These are phyloP conservation scores for Cercophora scortea DNA, from an alignment of 495 filamentous ascomycete species.

Conservation along the genomic window DNA sequence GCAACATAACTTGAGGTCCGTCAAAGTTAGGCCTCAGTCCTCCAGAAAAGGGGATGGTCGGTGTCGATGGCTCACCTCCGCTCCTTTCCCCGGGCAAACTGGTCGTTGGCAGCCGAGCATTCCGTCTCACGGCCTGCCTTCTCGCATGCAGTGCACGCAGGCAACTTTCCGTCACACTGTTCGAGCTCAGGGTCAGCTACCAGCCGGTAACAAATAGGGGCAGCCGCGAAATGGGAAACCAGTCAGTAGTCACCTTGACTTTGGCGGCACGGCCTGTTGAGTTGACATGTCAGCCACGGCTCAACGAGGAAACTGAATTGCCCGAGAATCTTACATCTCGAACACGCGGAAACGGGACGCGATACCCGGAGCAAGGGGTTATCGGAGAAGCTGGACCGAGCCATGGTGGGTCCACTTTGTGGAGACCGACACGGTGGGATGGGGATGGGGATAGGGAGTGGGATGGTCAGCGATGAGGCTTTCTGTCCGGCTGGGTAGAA, in stretches of 20 bases:
- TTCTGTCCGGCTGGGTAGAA: too few species aligned
- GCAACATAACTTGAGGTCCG: constrained; percentile 64
- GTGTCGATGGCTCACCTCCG: constrained; percentile 44
- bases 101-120: constrained; percentile 89
- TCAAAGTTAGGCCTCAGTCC: background rate
- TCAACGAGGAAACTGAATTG: background rate
- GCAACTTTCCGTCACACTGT: constrained; percentile 86
- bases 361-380: constrained; percentile 81
- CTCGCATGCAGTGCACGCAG: constrained; percentile 88
- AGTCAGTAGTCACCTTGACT: constrained; percentile 52
- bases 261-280: constrained; percentile 66
- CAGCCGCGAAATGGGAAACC: background rate
- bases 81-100: constrained; percentile 90
- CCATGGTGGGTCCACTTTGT: constrained; percentile 19
- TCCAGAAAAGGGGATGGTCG: background rate
- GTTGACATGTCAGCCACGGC: constrained; percentile 11
- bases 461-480: too few species aligned
- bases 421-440: background rate
- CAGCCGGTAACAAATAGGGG: background rate
- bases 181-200: constrained; percentile 5
- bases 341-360: constrained; percentile 86
- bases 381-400: constrained; percentile 46
- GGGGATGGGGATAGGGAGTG: too few species aligned
- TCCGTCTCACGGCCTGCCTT: constrained; percentile 69
- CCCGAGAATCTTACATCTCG: constrained; percentile 56